Base-by-base conservation (phyloP, 805 yeast genomes). In the Ogataea dorogensis region DNA sequence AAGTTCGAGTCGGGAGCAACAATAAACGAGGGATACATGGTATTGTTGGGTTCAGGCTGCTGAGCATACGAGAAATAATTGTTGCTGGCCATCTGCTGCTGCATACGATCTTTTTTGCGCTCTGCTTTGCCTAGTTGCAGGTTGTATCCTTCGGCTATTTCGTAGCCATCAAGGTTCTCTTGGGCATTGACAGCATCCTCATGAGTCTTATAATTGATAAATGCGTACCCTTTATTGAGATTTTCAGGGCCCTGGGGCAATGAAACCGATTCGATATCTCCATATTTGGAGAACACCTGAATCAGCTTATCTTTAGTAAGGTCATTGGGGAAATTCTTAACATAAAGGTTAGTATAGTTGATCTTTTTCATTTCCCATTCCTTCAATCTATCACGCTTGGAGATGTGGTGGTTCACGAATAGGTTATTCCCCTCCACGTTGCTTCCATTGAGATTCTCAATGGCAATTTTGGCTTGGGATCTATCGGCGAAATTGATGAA, bases 371-470 rank as follows among this genome's bases (percentile, higher is more conserved):
- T 56, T 43, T 68, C 72, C 31, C 71, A 59, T 37, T 71, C 71
- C 30, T 68, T 59, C 32, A 72, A 63, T 35, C 88, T 63, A 51
- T 81, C 86, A 40, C 72, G 70, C 47, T 78, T 75, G 31, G 82
- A 79, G 29, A 80, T 70, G 54, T 82, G 86, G 51, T 70, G 78
- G 49, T 81, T 79, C 32, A 81, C 70, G 48, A 73, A 77, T 22
- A 75, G 54, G 15, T 64, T 60, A 38, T 63, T 53, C 25, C 56
- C 61, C 21, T 49, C 49, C 7, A 56, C 38, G 18, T 37, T 51
- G 5, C 28, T 25, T 27, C 60, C 61, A 37, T 58, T 56, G 16
- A 61, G 46, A n/a, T 47, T 43, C 14, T 70, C 61, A 24, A 83
- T 79, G 24, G 91, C 87, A 15, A 59, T 56, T 28, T 78, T 66